These are phyloP conservation scores for Naganishia cerealis DNA, from an alignment of 1,284 basidiomycete genomes.

Conservation along the genomic window DNA sequence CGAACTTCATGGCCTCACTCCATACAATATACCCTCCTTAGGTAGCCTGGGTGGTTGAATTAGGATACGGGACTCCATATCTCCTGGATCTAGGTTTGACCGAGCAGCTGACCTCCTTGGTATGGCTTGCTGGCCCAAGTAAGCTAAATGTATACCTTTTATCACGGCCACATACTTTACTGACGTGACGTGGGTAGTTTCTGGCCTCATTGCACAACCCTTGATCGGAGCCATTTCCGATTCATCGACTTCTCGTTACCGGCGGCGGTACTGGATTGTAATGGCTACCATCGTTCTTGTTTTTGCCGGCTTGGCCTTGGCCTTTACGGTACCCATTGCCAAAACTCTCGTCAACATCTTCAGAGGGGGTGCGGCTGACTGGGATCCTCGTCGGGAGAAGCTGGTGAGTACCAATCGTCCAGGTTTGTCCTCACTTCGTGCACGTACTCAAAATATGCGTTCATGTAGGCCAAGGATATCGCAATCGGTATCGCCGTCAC, in stretches of 20 bases:
- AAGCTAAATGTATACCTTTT: background rate
- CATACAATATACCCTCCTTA: constrained; percentile 81
- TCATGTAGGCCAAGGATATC: constrained; percentile 48
- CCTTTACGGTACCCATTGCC: constrained; percentile 78
- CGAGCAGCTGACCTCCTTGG: constrained; percentile 85
- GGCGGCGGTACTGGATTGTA: constrained; percentile 85
- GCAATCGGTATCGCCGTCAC: constrained; percentile 83
- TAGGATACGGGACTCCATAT: constrained; percentile 90
- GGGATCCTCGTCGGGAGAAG: constrained; percentile 74
- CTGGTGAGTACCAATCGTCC: constrained; percentile 57
- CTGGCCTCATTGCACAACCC: constrained; percentile 89
- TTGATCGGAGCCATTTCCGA: constrained; percentile 94
- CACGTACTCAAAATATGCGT: constrained; percentile 16
- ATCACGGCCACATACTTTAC: background rate
- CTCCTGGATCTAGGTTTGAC: constrained; percentile 82
- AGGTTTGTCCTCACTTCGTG: background rate
- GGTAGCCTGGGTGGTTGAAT: constrained; percentile 52
- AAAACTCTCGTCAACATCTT: constrained; percentile 73
- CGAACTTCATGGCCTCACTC: background rate
- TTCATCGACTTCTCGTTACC: constrained; percentile 80
- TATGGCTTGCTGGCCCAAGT: constrained; percentile 92
- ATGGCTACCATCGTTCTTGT: constrained; percentile 71
- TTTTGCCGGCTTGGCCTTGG: constrained; percentile 61
- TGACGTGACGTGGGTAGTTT: constrained; percentile 55
- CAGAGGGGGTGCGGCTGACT: constrained; percentile 76